phyloP scores from a whole-genome alignment of 2,329 filamentous ascomycete genomes.

The Cladophialophora bantiana region DNA sequence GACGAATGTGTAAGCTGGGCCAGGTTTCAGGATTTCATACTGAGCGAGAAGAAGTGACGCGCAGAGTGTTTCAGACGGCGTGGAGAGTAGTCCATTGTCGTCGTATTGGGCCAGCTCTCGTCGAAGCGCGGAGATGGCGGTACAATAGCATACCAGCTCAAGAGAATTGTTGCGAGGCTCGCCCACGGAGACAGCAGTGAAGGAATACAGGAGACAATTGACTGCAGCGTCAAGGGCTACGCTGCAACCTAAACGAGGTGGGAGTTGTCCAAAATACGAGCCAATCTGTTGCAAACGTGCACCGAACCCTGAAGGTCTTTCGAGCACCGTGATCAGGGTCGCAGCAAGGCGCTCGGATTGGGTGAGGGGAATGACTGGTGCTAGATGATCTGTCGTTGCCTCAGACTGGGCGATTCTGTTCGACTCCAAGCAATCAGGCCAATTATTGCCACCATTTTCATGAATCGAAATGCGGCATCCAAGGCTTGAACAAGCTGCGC shows the following conservation, averaged over 20 bases:
- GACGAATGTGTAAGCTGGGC: slow-evolving; percentile 8
- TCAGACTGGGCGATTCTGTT: no score
- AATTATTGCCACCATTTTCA: neutral
- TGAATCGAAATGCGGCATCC: slow-evolving; percentile 7
- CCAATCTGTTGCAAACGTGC: slow-evolving; percentile 19
- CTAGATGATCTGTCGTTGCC: neutral
- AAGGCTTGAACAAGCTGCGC: slow-evolving; percentile 16
- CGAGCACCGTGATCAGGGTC: slow-evolving; percentile 6
- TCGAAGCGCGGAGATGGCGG: slow-evolving; percentile 12
- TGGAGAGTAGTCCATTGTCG: slow-evolving; percentile 3
- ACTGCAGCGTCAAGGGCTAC: slow-evolving; percentile 19
- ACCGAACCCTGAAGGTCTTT: slow-evolving; percentile 14
- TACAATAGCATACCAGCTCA: slow-evolving; percentile 13
- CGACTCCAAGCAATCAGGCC: neutral
- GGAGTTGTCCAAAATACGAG: slow-evolving; percentile 7
- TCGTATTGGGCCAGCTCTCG: slow-evolving; percentile 12
- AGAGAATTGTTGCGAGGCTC: slow-evolving; percentile 11
- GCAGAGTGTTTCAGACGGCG: slow-evolving; percentile 18
- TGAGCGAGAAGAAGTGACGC: slow-evolving; percentile 19
- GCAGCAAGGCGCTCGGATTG: slow-evolving; percentile 7
- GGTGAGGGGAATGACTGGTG: slow-evolving; percentile 2
- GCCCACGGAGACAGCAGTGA: neutral
- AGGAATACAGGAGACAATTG: slow-evolving; percentile 19
- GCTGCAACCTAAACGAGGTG: slow-evolving; percentile 16
- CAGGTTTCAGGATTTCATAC: slow-evolving; percentile 17